A percentile compares a stretch with the other conserved stretches of the same genome.
Evolutionary conservation across 1,139 yeast genomes (phyloP).

Genomic region (Eremothecium coryli): DNA sequence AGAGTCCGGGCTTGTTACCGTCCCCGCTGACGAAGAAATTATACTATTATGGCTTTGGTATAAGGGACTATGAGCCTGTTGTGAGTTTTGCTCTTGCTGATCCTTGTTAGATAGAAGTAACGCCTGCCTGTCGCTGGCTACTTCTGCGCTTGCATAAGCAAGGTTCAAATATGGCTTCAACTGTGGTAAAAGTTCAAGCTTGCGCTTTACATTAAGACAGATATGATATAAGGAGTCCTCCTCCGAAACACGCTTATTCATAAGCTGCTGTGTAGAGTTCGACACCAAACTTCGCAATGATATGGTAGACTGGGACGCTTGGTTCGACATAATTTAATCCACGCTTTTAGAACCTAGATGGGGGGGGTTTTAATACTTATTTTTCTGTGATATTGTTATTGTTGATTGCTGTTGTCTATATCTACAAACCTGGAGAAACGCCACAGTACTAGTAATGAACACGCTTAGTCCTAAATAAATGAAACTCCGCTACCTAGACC

Average conservation of each 20-base stretch:
- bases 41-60: conserved; percentile 4
- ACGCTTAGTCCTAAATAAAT: too few species aligned
- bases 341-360: too few species aligned
- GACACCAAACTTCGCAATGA: conserved; percentile 36
- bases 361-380: too few species aligned
- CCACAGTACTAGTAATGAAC: too few species aligned
- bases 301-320: conserved; percentile 10
- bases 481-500: too few species aligned
- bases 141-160: conserved; percentile 55
- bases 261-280: conserved; percentile 31
- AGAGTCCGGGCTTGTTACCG: conserved; percentile 14
- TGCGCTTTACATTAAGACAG: conserved; percentile 49
- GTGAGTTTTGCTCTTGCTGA: conserved; percentile 29
- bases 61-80: conserved; percentile 8
- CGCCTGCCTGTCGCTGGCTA: conserved; percentile 64
- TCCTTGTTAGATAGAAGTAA: conserved; percentile 41
- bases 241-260: conserved; percentile 60
- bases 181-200: conserved; percentile 58
- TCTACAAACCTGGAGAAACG: too few species aligned
- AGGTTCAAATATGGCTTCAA: conserved; percentile 61
- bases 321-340: conserved; percentile 3
- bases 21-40: conserved; percentile 9
- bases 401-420: too few species aligned
- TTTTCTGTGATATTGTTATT: too few species aligned
- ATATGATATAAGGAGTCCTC: conserved; percentile 69